These are phyloP conservation scores for Tolypocladium capitatum DNA, from an alignment of 2,329 filamentous ascomycete genomes.

Conservation along the genomic window DNA sequence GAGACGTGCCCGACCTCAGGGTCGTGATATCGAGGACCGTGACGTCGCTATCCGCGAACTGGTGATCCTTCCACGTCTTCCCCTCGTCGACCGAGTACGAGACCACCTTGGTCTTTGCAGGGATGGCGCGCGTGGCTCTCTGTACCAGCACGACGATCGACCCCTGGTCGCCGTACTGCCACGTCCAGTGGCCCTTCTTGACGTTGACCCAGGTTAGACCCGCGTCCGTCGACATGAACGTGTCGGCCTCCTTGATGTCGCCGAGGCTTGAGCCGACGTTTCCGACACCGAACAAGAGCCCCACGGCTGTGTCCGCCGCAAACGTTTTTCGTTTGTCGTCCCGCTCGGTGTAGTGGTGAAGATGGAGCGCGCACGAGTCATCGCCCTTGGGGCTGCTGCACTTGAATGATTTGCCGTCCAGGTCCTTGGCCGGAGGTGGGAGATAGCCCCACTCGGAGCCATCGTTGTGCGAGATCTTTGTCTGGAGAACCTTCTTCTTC, in stretches of 20 bases:
- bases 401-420: slow-evolving; percentile 55
- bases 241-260: slow-evolving; percentile 60
- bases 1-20: slow-evolving; percentile 74
- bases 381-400: slow-evolving; percentile 49
- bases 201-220: slow-evolving; percentile 77
- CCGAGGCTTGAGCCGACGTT: slow-evolving; percentile 69
- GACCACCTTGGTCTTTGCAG: slow-evolving; percentile 52
- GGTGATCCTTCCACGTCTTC: slow-evolving; percentile 59
- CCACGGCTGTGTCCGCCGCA: slow-evolving; percentile 76
- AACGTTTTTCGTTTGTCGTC: slow-evolving; percentile 71
- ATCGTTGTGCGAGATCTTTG: slow-evolving; percentile 92
- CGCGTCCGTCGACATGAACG: slow-evolving; percentile 84
- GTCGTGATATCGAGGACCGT: slow-evolving; percentile 72
- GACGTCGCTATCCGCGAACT: slow-evolving; percentile 61
- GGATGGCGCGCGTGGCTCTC: slow-evolving; percentile 52
- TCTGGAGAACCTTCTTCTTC: slow-evolving; percentile 72
- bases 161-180: slow-evolving; percentile 92
- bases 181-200: slow-evolving; percentile 79
- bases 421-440: slow-evolving; percentile 55
- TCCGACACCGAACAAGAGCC: slow-evolving; percentile 79
- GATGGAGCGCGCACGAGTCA: slow-evolving; percentile 69
- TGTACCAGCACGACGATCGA: slow-evolving; percentile 82
- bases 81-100: slow-evolving; percentile 76
- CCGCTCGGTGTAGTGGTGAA: slow-evolving; percentile 93
- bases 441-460: slow-evolving; percentile 76